Evolutionary conservation across 495 filamentous ascomycete genomes (phyloP).

Genomic region (Xylaria telfairii): DNA sequence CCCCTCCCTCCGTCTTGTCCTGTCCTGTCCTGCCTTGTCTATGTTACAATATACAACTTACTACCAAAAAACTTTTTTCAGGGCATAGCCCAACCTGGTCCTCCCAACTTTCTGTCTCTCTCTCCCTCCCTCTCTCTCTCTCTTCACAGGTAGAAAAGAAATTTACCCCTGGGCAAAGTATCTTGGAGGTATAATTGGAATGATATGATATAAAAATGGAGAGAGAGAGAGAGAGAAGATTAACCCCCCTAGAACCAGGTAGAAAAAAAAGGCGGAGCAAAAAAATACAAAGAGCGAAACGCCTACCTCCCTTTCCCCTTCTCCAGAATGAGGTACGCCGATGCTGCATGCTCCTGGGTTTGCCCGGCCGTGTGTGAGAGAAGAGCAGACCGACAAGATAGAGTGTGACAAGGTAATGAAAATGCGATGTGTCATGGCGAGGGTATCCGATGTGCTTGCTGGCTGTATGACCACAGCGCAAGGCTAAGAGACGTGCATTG

Average conservation of each 20-base stretch:
- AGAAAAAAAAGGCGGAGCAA: background rate
- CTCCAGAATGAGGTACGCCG: conserved; percentile 16
- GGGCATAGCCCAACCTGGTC: background rate
- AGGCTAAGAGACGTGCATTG: background rate
- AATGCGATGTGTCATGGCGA: conserved; percentile 6
- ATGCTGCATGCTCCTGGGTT: conserved; percentile 3
- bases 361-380: background rate
- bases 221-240: background rate
- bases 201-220: conserved; percentile 10
- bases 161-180: conserved; percentile 11
- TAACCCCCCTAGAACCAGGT: background rate
- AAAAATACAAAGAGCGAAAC: conserved; percentile 8
- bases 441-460: background rate
- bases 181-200: conserved; percentile 14
- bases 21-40: background rate
- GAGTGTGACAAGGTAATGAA: conserved; percentile 8
- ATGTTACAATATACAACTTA: conserved; percentile 19
- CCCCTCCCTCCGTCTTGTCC: no score
- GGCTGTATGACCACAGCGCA: conserved; percentile 5
- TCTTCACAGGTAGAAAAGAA: conserved; percentile 7
- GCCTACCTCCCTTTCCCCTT: background rate
- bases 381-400: background rate
- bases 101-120: background rate
- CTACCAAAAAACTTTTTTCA: background rate
- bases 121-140: background rate